A percentile compares a stretch with the other conserved stretches of the same genome.
Evolutionary conservation across 73 alveolate genomes (phyloP).

Genomic region (Tetrahymena malaccensis): DNA sequence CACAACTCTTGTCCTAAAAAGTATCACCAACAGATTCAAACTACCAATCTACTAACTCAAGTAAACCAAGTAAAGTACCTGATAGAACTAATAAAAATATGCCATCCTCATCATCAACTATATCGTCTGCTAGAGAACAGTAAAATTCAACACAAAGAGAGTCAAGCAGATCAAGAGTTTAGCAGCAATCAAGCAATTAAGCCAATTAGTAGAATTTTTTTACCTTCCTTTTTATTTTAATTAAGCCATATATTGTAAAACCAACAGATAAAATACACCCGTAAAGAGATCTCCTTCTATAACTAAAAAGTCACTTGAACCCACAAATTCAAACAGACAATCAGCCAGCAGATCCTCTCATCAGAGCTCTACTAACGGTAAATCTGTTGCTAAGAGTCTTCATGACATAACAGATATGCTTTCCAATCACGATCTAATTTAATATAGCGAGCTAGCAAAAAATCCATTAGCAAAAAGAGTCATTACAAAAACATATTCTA

Average conservation of each 20-base stretch:
- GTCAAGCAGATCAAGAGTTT: background rate
- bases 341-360: background rate
- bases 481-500: background rate
- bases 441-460: background rate
- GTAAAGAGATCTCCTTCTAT: background rate
- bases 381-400: background rate
- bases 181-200: background rate
- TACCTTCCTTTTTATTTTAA: background rate
- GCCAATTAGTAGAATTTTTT: background rate
- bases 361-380: background rate
- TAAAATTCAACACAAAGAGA: background rate
- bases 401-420: background rate
- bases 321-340: background rate
- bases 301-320: background rate
- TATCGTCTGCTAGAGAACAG: background rate
- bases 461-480: background rate
- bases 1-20: background rate
- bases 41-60: background rate
- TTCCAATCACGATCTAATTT: background rate
- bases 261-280: background rate
- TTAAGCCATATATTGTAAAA: background rate
- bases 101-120: background rate
- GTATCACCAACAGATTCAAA: background rate
- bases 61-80: background rate
- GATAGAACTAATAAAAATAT: background rate